phyloP scores from a whole-genome alignment of 192 early-diverging fungal species.

The Gonapodya sp. region DNA sequence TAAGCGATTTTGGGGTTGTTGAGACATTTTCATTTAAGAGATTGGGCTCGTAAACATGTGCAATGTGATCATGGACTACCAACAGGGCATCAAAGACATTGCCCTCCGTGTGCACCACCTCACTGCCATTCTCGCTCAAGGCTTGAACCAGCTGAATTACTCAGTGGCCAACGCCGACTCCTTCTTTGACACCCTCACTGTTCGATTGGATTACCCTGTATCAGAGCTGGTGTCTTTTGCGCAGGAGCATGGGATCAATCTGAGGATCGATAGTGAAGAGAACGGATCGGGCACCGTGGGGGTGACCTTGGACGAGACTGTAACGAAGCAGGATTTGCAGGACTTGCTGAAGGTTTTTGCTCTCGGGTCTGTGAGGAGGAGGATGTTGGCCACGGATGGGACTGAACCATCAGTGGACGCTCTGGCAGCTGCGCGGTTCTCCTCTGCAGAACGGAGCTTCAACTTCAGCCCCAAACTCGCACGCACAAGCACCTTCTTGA shows the following conservation, averaged over 20 bases:
- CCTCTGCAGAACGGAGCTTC: conserved; percentile 17
- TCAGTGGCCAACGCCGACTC: conserved; percentile 59
- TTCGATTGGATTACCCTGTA: conserved; percentile 44
- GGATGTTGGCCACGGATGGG: conserved; percentile 31
- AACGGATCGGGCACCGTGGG: conserved; percentile 68
- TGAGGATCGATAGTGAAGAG: conserved; percentile 70
- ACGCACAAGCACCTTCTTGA: conserved; percentile 68
- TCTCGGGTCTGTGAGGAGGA: conserved; percentile 39
- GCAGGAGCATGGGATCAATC: conserved; percentile 69
- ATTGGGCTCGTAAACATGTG: no score
- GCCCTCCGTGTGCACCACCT: conserved; percentile 90
- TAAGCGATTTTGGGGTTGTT: conserved; percentile 13
- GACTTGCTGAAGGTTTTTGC: conserved; percentile 74
- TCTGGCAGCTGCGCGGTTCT: conserved; percentile 35
- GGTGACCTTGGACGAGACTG: conserved; percentile 89
- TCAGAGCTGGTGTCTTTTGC: conserved; percentile 62
- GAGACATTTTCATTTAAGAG: not conserved
- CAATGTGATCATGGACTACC: not conserved
- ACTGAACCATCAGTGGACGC: conserved; percentile 38
- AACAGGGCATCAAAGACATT: conserved; percentile 71
- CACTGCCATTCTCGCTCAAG: conserved; percentile 69
- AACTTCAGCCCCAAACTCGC: conserved; percentile 31
- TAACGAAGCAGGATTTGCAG: conserved; percentile 69
- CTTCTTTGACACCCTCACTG: conserved; percentile 93
- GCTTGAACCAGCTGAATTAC: conserved; percentile 66